Evolutionary conservation across 2,329 filamentous ascomycete genomes (phyloP), one percentile per base, ranked within the genome.

Genomic region (Paracoccidioides lutzii): DNA sequence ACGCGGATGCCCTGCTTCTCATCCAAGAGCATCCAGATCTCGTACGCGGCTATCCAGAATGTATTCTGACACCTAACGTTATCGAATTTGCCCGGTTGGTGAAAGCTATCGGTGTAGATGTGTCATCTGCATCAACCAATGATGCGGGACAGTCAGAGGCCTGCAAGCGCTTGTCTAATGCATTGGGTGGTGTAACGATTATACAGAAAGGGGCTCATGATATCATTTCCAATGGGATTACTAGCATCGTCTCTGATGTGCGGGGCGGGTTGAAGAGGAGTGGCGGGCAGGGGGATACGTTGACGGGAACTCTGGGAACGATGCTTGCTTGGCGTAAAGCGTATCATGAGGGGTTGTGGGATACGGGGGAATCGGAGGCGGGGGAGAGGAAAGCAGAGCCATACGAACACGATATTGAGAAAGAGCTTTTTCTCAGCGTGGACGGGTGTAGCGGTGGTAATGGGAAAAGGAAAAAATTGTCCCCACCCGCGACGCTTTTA

Each of bases 281-380:
- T 57, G 93, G 91, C 50, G 93, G 93, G 0, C 93, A 98, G 73
- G 93, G 93, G 1, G 93, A 98, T 72, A 97, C 93, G 3, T 75
- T 98, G 61, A 97, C 93, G 0, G 93, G 93, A 1, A 84, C 84
- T 38, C 75, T 98, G 61, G 93, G 87, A 1, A 97, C 93, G 3
- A 82, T 98, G 62, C 72, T 97, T 60, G 90, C 82, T 1, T 98
- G 91, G 84, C 79, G 91, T 58, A 84, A 84, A 68, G 89, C 89
- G 28, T 98, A 98, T 70, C 76, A 89, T 54, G 87, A 95, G 57
- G 78, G 78, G 33, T 71, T 96, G 3, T 97, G 91, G 91, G 83
- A 81, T 33, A 65, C 65, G 0, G 65, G 64, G 0, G 69, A 69
- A 59, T 62, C 67, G 30, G 64, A 69, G 22, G 37, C 10, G 22